Percentiles rank a stretch among this genome's conserved stretches.
Conservation (phyloP, 1,284 basidiomycete species). For the Boletellus sp. region DNA sequence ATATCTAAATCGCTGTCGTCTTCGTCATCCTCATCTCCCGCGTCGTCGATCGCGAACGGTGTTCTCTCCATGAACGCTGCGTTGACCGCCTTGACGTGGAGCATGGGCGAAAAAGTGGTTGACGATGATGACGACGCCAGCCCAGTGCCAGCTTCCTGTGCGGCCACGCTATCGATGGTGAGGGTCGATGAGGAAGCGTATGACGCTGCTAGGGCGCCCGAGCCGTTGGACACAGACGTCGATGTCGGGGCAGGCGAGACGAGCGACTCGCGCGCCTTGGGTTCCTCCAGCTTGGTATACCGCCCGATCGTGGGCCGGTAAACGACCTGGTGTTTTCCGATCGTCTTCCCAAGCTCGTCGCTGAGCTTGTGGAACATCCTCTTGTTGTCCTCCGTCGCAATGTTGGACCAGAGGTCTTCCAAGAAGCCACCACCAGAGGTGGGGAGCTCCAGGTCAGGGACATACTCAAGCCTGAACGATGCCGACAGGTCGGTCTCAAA, state of each 20-base stretch:
- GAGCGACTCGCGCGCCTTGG: slow-evolving; percentile 83
- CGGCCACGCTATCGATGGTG: slow-evolving; percentile 32
- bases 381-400: slow-evolving; percentile 85
- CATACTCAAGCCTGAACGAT: slow-evolving; percentile 80
- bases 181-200: slow-evolving; percentile 42
- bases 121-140: slow-evolving; percentile 27
- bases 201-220: slow-evolving; percentile 21
- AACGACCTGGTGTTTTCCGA: slow-evolving; percentile 85
- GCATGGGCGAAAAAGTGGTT: slow-evolving; percentile 48
- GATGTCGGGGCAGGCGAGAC: slow-evolving; percentile 65
- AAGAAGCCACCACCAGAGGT: slow-evolving; percentile 61
- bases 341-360: slow-evolving; percentile 89
- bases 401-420: slow-evolving; percentile 83
- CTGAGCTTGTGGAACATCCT: slow-evolving; percentile 84
- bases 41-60: slow-evolving; percentile 92
- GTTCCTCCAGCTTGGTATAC: slow-evolving; percentile 78
- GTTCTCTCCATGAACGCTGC: slow-evolving; percentile 86
- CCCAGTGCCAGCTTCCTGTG: slow-evolving; percentile 26
- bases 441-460: slow-evolving; percentile 64
- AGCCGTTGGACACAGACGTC: slow-evolving; percentile 28
- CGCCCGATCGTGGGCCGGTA: slow-evolving; percentile 84
- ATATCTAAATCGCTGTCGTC: slow-evolving; percentile 64
- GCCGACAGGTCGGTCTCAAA: slow-evolving; percentile 86
- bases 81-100: slow-evolving; percentile 74
- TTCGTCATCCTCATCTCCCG: slow-evolving; percentile 63